A percentile compares a stretch with the other conserved stretches of the same genome.
These are phyloP conservation scores for Wickerhamomyces xylosicus DNA, from an alignment of 805 yeast species.

Conservation along the genomic window DNA sequence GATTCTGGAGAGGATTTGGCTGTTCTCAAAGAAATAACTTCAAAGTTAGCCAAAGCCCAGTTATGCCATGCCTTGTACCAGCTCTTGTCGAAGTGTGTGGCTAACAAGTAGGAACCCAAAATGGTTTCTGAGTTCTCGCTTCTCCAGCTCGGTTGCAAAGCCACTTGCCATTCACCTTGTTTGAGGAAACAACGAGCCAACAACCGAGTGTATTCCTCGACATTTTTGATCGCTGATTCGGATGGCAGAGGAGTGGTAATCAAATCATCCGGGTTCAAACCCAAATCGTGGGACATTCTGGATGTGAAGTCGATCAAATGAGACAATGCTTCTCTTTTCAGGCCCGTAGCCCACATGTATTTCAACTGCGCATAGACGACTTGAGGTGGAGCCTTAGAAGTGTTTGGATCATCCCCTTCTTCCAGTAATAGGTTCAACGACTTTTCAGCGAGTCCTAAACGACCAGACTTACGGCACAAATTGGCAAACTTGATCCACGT, in stretches of 20 bases:
- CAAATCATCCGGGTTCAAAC: constrained; percentile 77
- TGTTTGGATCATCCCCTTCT: constrained; percentile 45
- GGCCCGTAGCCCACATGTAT: constrained; percentile 95
- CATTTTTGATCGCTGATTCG: constrained; percentile 46
- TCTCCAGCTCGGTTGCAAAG: constrained; percentile 71
- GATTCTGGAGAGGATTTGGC: constrained; percentile 23
- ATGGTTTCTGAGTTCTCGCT: constrained; percentile 71
- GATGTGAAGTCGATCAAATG: constrained; percentile 87
- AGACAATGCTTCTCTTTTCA: constrained; percentile 73
- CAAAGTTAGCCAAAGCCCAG: constrained; percentile 98
- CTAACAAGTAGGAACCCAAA: constrained; percentile 82
- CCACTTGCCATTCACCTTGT: constrained; percentile 98
- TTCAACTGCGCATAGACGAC: constrained; percentile 96
- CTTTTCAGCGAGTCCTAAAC: constrained; percentile 87
- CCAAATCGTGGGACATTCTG: constrained; percentile 79
- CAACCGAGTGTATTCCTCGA: constrained; percentile 72
- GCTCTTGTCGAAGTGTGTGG: constrained; percentile 84
- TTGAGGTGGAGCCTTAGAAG: constrained; percentile 87
- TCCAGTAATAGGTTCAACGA: constrained; percentile 74
- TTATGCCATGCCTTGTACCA: constrained; percentile 99
- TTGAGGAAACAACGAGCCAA: constrained; percentile 91
- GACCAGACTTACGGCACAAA: constrained; percentile 86
- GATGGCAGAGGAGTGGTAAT: constrained; percentile 81
- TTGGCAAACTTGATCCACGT: constrained; percentile 98
- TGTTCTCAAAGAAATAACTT: constrained; percentile 65